Base-by-base conservation (phyloP, 1,284 basidiomycete species). In the Malassezia cuniculi region DNA sequence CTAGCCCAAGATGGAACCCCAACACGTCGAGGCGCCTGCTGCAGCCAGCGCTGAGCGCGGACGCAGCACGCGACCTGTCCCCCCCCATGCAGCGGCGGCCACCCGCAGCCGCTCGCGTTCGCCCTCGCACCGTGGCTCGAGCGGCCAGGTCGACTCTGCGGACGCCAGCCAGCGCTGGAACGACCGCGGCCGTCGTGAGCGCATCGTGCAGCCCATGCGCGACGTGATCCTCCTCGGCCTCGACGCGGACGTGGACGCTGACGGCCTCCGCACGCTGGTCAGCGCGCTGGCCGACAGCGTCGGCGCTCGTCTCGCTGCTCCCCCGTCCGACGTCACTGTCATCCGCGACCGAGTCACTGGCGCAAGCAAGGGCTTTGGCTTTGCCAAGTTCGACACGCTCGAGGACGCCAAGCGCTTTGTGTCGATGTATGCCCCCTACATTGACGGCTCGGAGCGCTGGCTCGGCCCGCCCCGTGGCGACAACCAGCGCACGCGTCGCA, bases 391-490 rank as follows among this genome's bases (percentile, higher is more conserved):
- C 16, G 36, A 39, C 28, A 45, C 42, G 27, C 36, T 45, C 14
- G 42, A 45, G 21, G 42, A 45, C 22, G 42, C 42, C 8, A 39
- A 39, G 15, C 37, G 37, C 30, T 45, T 45, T 29, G 42, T 45
- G n/a, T 34, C 18, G 10, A 31, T 34, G 28, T 37, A 45, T 17
- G 36, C 42, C 6, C 42, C 42, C 5, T 45, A 35, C 26, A 45
- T 45, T 33, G 27, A 24, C 14, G 35, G 39, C 34, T 14, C 42
- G 7, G 42, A 45, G 33, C 22, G n/a, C 9, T 45, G 42, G 42
- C 37, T 45, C 8, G 42, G 42, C 22, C 36, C 33, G 3, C 18
- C 36, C 14, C 26, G 29, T 6, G 12, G 16, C 7, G 7, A 19
- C 16, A 28, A 30, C 14, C 16, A 14, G n/a, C 24, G 22, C 12